phyloP scores from a whole-genome alignment of 179 eudicot species.

The Spinacia oleracea region DNA sequence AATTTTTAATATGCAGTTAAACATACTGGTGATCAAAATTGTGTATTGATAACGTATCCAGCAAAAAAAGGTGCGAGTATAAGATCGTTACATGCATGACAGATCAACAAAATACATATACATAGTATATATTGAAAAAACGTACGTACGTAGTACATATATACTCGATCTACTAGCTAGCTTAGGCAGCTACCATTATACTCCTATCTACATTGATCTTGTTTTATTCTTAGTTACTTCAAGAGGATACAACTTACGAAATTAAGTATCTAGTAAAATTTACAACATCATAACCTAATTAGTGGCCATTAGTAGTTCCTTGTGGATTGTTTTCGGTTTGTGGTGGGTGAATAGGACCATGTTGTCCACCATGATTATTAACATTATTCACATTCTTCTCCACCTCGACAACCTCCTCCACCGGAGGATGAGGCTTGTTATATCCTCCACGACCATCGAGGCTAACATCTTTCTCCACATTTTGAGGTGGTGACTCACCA shows the following conservation, averaged over 20 bases:
- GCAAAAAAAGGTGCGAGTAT: too few relatives aligned
- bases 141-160: neutral
- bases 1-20: too few relatives aligned
- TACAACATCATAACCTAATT: neutral
- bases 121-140: too few relatives aligned
- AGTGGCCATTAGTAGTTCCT: slow-evolving; percentile 5
- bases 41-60: too few relatives aligned
- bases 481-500: neutral
- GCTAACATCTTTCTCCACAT: neutral
- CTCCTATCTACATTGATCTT: neutral
- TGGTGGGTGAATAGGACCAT: neutral
- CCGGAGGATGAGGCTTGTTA: slow-evolving; percentile 15
- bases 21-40: too few relatives aligned
- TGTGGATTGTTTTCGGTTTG: neutral
- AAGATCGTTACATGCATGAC: too few relatives aligned
- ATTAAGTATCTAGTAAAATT: neutral
- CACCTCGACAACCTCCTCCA: neutral
- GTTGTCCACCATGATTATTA: slow-evolving; percentile 1
- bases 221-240: neutral
- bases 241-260: too few relatives aligned
- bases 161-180: too few relatives aligned
- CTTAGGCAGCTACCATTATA: neutral
- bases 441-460: slow-evolving; percentile 15
- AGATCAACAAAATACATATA: neutral
- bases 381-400: neutral